Percentiles rank a stretch among this genome's conserved stretches.
Conservation (phyloP, 2,329 filamentous ascomycete genomes). For the Corniculantispora saksenae region DNA sequence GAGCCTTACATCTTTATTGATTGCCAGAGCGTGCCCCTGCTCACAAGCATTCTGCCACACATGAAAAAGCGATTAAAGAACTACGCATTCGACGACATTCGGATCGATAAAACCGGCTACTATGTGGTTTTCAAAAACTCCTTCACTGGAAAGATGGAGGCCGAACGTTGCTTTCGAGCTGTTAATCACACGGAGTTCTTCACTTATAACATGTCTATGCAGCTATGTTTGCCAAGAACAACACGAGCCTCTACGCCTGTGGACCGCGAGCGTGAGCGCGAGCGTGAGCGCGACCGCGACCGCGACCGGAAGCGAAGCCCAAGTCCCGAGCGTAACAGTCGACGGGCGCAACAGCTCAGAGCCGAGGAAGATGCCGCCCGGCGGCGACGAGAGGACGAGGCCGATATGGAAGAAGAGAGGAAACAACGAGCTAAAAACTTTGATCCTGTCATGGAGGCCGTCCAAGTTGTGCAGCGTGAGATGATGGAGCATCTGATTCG, state of each 20-base stretch:
- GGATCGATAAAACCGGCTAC: slow-evolving; percentile 83
- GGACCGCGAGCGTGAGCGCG: slow-evolving; percentile 19
- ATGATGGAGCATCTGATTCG: slow-evolving; percentile 83
- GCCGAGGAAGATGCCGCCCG: slow-evolving; percentile 65
- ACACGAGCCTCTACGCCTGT: slow-evolving; percentile 28
- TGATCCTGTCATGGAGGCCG: slow-evolving; percentile 84
- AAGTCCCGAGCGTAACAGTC: slow-evolving; percentile 34
- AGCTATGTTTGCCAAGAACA: slow-evolving; percentile 55
- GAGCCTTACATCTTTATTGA: slow-evolving; percentile 90
- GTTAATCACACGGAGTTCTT: slow-evolving; percentile 85
- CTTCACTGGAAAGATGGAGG: slow-evolving; percentile 73
- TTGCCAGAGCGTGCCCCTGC: slow-evolving; percentile 82
- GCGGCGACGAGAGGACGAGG: slow-evolving; percentile 69
- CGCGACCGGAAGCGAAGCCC: slow-evolving; percentile 33
- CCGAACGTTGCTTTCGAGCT: slow-evolving; percentile 74
- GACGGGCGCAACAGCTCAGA: slow-evolving; percentile 40
- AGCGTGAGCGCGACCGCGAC: no score
- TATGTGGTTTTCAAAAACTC: slow-evolving; percentile 88
- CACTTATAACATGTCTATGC: slow-evolving; percentile 90
- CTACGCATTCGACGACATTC: slow-evolving; percentile 78
- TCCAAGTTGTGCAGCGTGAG: slow-evolving; percentile 76
- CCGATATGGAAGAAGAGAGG: slow-evolving; percentile 88
- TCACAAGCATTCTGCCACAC: slow-evolving; percentile 82
- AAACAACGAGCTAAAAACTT: slow-evolving; percentile 81
- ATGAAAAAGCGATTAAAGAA: slow-evolving; percentile 86